Base-by-base conservation (phyloP, 371 early-diverging fungal species). In the Rhizomucor miehei region DNA sequence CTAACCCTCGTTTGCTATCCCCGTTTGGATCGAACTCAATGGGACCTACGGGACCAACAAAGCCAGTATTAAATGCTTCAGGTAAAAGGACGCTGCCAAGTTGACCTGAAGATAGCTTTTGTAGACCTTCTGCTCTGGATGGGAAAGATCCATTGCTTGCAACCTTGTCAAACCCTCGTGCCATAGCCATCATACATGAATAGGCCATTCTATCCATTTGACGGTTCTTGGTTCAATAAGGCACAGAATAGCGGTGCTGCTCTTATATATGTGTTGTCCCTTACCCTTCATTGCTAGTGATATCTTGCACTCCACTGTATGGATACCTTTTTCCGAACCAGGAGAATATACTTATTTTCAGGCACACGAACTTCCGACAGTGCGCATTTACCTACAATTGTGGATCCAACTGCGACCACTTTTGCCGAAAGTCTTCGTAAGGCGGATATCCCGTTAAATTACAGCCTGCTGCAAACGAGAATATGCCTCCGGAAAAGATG, bases 21-120 rank as follows among this genome's bases (percentile, higher is more conserved):
- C 83, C 83, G 51, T 75, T 73, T 47, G 73, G 66, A 35, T 79
- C 77, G 55, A 79, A 71, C n/a, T 75, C 46, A 54, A 82, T 71
- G 1, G 81, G 81, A 1, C 83, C 83, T 11, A 71, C 73, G 6
- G 83, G 83, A 0, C 83, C 81, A 2, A 73, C 54, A 40, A 71
- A 80, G 13, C 75, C 71, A 12, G 69, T 70, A 25, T 80, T 82
- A 41, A 76, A 76, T 14, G 71, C 37, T 3, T 60, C 53, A 5
- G 73, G 77, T 1, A 46, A 60, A 25, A 67, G 37, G n/a, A 60
- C 52, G 9, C 54, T 41, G 5, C 75, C 71, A 3, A 71, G 41
- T 48, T 66, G 58, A 4, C 69, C 69, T 2, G 49, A 21, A 6
- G 69, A 60, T 12, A 73, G 52, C 21, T 64, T 41, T 9, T 57